Evolutionary conservation across 805 yeast species (phyloP).

Genomic region (Cyberlindnera maclurae): DNA sequence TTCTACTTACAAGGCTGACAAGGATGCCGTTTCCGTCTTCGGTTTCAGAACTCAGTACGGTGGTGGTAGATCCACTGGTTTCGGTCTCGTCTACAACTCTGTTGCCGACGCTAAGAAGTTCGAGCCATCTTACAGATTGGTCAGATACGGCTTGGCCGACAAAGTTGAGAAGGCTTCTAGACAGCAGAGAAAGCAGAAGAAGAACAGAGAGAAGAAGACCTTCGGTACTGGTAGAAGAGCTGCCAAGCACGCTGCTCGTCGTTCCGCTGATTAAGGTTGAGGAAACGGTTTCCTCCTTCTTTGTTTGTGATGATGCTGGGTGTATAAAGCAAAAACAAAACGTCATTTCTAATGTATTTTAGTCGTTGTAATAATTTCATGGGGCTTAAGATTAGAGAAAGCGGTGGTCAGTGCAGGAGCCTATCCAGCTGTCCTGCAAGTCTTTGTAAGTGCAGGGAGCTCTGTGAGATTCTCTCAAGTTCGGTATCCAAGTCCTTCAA

Average conservation of each 20-base stretch:
- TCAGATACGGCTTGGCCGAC: slow-evolving; percentile 95
- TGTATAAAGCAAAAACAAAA: slow-evolving; percentile 4
- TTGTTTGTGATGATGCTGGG: slow-evolving; percentile 6
- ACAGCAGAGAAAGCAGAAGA: slow-evolving; percentile 99
- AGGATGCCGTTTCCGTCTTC: slow-evolving; percentile 93
- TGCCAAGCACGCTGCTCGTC: slow-evolving; percentile 87
- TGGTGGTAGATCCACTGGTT: slow-evolving; percentile 99
- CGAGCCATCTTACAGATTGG: slow-evolving; percentile 99
- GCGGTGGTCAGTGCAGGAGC: no score
- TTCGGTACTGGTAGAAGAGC: slow-evolving; percentile 96
- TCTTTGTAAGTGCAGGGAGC: slow-evolving; percentile 8
- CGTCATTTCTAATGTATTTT: slow-evolving; percentile 7
- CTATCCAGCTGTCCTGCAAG: slow-evolving; percentile 9
- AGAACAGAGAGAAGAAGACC: slow-evolving; percentile 99
- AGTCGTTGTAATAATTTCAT: neutral
- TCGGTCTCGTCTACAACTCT: slow-evolving; percentile 98
- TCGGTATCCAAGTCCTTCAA: slow-evolving; percentile 12
- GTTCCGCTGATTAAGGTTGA: slow-evolving; percentile 66
- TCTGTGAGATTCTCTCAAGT: slow-evolving; percentile 8
- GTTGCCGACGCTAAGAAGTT: slow-evolving; percentile 96
- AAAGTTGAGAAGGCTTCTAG: slow-evolving; percentile 97
- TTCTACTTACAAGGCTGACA: slow-evolving; percentile 82
- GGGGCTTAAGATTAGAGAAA: neutral
- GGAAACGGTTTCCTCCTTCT: neutral
- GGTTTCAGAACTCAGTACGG: slow-evolving; percentile 99